Base-by-base conservation (phyloP, 192 early-diverging fungal species). In the Umbelopsis isabellina region DNA sequence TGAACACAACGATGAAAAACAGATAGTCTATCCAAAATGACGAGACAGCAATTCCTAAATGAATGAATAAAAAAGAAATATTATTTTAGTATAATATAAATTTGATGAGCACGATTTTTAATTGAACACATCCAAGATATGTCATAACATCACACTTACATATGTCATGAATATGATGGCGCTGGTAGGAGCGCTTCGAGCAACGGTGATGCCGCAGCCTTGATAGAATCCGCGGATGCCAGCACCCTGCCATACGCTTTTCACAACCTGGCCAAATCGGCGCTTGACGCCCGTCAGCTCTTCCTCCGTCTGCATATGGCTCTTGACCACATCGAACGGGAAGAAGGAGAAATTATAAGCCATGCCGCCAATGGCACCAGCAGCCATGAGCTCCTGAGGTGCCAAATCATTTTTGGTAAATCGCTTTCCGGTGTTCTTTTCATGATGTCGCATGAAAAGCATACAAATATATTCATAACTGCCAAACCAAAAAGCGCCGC, bases 401-500 rank as follows among this genome's bases (percentile, higher is more conserved):
- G 85, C 69, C 20, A 99, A 74, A 74, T 95, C 92, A 4, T 86
- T 80, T 74, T 97, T 96, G 21, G 84, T 78, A 5, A 80, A 46
- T 27, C 51, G 72, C 23, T 68, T 72, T 27, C 70, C 69, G 9
- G 58, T 49, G 5, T 8, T 47, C 46, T 51, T 41, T 52, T 79
- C 71, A 37, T 69, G 52, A 37, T 52, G 48, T 7, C 58, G 50
- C 68, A 91, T 71, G 82, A 91, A 82, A 41, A 72, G 48, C 18
- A 76, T 76, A 65, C 89, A 87, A 3, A 90, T 84, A 44, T 88
- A 74, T 79, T 99, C 97, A 70, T 99, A 99, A 1, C 90, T 85
- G 69, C 97, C 97, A 72, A 99, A 99, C 97, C 97, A 99, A 25
- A 90, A 92, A 12, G 89, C 95, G 23, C 95, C 93, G n/a, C 97